These are phyloP conservation scores for Glebionis coronaria DNA, from an alignment of 129 eudicot species.

Conservation along the genomic window DNA sequence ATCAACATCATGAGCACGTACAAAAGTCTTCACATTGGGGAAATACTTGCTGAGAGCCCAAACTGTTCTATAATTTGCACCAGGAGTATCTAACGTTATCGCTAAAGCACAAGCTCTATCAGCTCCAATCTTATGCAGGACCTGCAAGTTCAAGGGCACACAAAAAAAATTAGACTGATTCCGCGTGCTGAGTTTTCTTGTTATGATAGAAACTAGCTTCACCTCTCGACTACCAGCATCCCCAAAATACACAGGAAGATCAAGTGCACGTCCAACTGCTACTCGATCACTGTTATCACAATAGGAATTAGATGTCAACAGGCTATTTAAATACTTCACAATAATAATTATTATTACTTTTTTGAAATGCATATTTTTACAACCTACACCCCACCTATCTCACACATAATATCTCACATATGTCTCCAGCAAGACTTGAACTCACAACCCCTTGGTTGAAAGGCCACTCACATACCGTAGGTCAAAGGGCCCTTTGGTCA, in stretches of 20 bases:
- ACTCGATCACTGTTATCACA: conserved; percentile 81
- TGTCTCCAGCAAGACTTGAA: no score
- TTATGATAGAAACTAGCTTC: conserved; percentile 16
- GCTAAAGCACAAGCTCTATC: conserved; percentile 99
- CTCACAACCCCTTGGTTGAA: no score
- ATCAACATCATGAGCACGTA: conserved; percentile 99
- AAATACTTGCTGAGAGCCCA: conserved; percentile 97
- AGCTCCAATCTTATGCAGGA: conserved; percentile 96
- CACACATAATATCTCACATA: no score
- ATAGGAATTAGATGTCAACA: conserved; percentile 14
- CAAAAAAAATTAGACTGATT: conserved; percentile 16
- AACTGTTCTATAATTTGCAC: conserved; percentile 98
- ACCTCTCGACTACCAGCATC: conserved; percentile 99
- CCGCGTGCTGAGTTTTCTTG: not conserved
- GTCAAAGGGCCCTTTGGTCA: no score
- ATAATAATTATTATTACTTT: no score
- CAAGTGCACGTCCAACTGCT: conserved; percentile 97
- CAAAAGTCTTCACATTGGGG: conserved; percentile 96
- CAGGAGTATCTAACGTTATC: conserved; percentile 89
- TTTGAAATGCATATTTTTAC: no score
- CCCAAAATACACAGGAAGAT: conserved; percentile 98
- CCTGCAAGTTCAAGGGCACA: conserved; percentile 42
- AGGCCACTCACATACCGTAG: no score
- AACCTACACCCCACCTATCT: no score
- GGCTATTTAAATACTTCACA: not conserved